phyloP scores from a whole-genome alignment of 139 green algal genomes.

The Volvox reticuliferus region DNA sequence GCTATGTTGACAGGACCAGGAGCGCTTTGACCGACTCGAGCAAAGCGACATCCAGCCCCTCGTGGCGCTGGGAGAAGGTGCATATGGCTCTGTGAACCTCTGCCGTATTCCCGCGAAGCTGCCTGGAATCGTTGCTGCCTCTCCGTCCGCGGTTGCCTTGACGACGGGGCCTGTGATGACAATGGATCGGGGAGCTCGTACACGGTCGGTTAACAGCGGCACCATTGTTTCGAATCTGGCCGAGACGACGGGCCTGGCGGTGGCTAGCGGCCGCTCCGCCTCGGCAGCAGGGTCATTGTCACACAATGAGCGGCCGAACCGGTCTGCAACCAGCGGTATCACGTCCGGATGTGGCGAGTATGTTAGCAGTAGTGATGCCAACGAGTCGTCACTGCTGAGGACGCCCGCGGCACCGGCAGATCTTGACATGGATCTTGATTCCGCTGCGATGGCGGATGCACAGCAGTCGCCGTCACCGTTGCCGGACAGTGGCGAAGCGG shows the following conservation, averaged over 20 bases:
- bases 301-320: too few species aligned
- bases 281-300: background rate
- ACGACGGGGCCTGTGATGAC: too few species aligned
- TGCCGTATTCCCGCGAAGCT: constrained; percentile 13
- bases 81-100: constrained; percentile 38
- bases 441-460: background rate
- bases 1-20: constrained; percentile 32
- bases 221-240: too few species aligned
- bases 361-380: too few species aligned
- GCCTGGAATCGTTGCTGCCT: background rate
- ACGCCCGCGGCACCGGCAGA: background rate
- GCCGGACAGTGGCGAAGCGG: background rate
- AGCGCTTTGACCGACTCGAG: constrained; percentile 33
- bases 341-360: too few species aligned
- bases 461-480: background rate
- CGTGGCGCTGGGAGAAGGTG: constrained; percentile 36
- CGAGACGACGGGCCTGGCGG: background rate
- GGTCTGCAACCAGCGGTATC: too few species aligned
- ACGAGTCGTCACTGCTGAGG: background rate
- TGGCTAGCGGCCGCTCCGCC: background rate
- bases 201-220: too few species aligned
- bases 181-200: too few species aligned
- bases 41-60: constrained; percentile 31
- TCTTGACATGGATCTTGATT: background rate
- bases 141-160: too few species aligned